Evolutionary conservation across 1,284 basidiomycete genomes (phyloP).

Genomic region (Pseudozyma sp.): DNA sequence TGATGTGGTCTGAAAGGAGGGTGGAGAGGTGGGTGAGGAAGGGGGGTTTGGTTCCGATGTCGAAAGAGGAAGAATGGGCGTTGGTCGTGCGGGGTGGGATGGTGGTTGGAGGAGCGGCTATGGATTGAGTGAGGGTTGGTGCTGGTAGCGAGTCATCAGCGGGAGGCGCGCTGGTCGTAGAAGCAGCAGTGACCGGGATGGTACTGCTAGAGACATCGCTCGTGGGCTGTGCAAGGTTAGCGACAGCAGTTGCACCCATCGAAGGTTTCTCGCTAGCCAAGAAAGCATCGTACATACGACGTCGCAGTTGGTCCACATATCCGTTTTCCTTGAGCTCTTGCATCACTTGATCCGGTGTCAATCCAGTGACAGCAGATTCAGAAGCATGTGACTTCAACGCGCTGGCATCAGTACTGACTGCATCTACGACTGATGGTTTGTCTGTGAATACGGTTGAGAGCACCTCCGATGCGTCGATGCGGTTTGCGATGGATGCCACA

Average conservation of each 20-base stretch:
- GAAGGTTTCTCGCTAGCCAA: neutral
- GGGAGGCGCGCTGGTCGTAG: neutral
- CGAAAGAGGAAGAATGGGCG: neutral
- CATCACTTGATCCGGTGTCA: constrained; percentile 36
- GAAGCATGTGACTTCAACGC: neutral
- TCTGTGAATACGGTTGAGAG: too few species aligned
- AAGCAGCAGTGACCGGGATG: neutral
- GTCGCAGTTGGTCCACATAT: constrained; percentile 27
- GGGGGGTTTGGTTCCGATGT: constrained; percentile 11
- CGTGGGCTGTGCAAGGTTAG: too few species aligned
- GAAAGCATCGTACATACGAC: constrained; percentile 38
- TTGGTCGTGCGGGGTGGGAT: neutral
- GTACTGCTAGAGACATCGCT: too few species aligned
- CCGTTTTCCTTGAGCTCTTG: constrained; percentile 42
- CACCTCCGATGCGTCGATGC: too few species aligned
- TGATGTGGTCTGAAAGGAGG: constrained; percentile 15
- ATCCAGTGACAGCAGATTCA: constrained; percentile 6
- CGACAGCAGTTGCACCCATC: neutral
- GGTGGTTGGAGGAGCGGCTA: neutral
- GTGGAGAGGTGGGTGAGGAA: constrained; percentile 20
- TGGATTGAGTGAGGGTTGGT: neutral
- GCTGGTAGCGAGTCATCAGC: too few species aligned
- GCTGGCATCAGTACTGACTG: neutral
- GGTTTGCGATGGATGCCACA: too few species aligned
- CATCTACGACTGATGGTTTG: too few species aligned